phyloP scores from a whole-genome alignment of 2,329 filamentous ascomycete species.

The Rugonectria rugulosa region DNA sequence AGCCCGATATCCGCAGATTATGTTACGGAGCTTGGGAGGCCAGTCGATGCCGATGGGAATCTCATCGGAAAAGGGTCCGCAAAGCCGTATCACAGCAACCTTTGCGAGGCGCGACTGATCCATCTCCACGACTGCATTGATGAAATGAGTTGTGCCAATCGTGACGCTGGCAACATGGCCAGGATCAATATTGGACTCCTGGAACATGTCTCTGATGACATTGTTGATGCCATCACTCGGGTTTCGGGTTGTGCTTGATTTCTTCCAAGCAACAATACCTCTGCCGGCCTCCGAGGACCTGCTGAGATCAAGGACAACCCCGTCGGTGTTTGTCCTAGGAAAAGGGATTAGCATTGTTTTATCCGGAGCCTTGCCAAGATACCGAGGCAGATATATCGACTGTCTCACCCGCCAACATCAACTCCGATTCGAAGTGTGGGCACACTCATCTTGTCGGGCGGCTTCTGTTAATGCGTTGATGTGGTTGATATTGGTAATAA shows the following conservation, averaged over 20 bases:
- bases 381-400: too few relatives aligned
- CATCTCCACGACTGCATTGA: conserved; percentile 63
- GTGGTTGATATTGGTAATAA: too few relatives aligned
- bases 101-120: conserved; percentile 53
- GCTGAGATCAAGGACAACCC: conserved; percentile 42
- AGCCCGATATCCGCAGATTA: conserved; percentile 53
- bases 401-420: conserved; percentile 46
- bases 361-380: too few relatives aligned
- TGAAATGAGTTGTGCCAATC: conserved; percentile 63
- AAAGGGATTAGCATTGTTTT: not conserved
- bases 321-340: conserved; percentile 7
- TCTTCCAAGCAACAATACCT: conserved; percentile 55
- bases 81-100: conserved; percentile 61
- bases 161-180: conserved; percentile 53
- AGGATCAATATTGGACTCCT: conserved; percentile 38
- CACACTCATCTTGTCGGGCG: too few relatives aligned
- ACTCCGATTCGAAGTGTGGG: conserved; percentile 46
- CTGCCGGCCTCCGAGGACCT: conserved; percentile 42
- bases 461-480: too few relatives aligned
- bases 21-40: conserved; percentile 52
- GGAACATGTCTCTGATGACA: conserved; percentile 52
- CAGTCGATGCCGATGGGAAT: conserved; percentile 59
- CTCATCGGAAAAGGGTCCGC: conserved; percentile 57
- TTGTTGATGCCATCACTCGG: conserved; percentile 55
- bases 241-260: conserved; percentile 55